A percentile compares a stretch with the other conserved stretches of the same genome.
These are phyloP conservation scores for Avena insularis DNA, from an alignment of 176 grass and related monocot genomes.

Conservation along the genomic window DNA sequence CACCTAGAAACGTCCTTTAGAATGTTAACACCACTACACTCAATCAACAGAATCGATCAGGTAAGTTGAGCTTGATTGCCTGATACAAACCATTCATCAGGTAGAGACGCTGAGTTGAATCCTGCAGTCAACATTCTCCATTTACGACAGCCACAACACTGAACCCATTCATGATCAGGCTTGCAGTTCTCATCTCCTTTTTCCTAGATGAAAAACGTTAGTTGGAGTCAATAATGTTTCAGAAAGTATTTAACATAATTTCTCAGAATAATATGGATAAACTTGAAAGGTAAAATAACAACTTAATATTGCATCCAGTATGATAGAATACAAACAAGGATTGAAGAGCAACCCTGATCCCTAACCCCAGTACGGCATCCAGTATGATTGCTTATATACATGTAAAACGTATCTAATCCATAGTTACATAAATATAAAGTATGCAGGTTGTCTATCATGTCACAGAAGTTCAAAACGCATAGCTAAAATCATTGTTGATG, in stretches of 20 bases:
- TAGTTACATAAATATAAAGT: background rate
- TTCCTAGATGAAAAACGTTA: slow-evolving; percentile 52
- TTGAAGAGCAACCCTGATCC: background rate
- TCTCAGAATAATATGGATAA: background rate
- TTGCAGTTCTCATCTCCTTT: slow-evolving; percentile 51
- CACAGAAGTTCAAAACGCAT: background rate
- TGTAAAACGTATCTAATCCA: slow-evolving; percentile 1
- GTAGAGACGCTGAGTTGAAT: slow-evolving; percentile 57
- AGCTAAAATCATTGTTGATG: background rate
- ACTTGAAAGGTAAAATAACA: background rate
- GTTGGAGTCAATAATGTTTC: slow-evolving; percentile 27
- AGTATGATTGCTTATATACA: slow-evolving; percentile 8
- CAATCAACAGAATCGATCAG: slow-evolving; percentile 8
- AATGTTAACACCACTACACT: slow-evolving; percentile 9
- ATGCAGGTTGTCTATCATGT: too few species aligned
- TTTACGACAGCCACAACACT: slow-evolving; percentile 80
- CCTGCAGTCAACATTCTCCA: slow-evolving; percentile 73
- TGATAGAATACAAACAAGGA: background rate
- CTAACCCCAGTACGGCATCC: background rate
- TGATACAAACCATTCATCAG: slow-evolving; percentile 66
- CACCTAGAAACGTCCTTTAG: slow-evolving; percentile 11
- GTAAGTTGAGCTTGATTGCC: slow-evolving; percentile 13
- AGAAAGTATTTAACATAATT: slow-evolving; percentile 25
- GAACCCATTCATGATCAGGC: slow-evolving; percentile 88
- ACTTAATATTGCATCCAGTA: slow-evolving; percentile 2